Evolutionary conservation across 768 basidiomycete species (phyloP), one percentile per base, ranked within the genome.

Genomic region (Russula olivacea): DNA sequence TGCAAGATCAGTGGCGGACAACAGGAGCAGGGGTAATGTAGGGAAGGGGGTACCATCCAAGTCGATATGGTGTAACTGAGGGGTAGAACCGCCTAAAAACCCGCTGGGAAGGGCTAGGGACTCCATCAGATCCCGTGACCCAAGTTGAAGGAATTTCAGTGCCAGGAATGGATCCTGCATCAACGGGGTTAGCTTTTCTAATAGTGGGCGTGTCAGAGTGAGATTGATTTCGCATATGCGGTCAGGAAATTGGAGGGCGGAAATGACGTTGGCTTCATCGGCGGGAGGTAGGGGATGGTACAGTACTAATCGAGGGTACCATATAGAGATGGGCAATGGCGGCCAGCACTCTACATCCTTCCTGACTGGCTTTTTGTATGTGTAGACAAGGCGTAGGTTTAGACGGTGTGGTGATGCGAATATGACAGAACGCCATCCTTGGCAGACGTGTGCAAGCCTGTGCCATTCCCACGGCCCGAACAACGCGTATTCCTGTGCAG

Each of bases 171-270:
- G 48, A 1, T 50, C 48, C 53, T 51, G 53, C 25, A 56, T 58
- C 23, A 60, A 30, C 1, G 54, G 32, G 4, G 54, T n/a, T 32
- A 60, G 15, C 25, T 56, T 60, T 43, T 49, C 58, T 17, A 60
- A 15, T 4, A 64, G 41, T 2, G 58, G 38, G 23, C 53, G 47
- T 14, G 63, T 64, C 17, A 64, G 15, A 0, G 54, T 60, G 52
- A 64, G 58, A n/a, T 60, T 64, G 63, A 64, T 60, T 36, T 64
- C 53, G 40, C 54, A 40, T 30, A 64, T 60, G n/a, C 63, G 63
- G 38, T n/a, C 40, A 7, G 63, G 30, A 36, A 60, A 25, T 19
- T 38, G 1, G 32, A 64, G 48, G 3, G 63, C 54, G 25, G 58
- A 23, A 15, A 51, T 50, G 25, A 64, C 54, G 17, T 64, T 64